Conservation (phyloP, 2,329 filamentous ascomycete genomes). For the Diaporthe ilicicola region DNA sequence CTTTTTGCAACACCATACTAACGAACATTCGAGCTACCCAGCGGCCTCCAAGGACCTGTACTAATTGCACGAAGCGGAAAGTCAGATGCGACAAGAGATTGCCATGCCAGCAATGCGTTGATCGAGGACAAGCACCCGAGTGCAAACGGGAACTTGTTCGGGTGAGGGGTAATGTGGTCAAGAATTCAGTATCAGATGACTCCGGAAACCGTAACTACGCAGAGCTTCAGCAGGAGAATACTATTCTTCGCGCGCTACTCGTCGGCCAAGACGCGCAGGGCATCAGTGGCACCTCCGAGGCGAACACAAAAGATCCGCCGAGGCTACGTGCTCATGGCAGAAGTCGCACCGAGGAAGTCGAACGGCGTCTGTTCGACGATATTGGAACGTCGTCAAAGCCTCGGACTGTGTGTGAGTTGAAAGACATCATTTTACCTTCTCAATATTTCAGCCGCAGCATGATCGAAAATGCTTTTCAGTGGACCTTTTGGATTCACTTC, state of each 20-base stretch:
- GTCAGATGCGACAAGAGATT: slow-evolving; percentile 3
- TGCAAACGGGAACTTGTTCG: neutral
- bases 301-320: neutral
- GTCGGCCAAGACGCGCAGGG: no score
- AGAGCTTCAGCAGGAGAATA: no score
- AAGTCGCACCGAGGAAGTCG: neutral
- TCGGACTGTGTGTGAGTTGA: neutral
- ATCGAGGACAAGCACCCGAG: neutral
- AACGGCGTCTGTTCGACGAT: neutral
- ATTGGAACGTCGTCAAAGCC: neutral
- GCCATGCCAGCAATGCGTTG: slow-evolving; percentile 1
- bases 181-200: neutral
- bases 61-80: neutral
- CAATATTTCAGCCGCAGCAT: neutral
- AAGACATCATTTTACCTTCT: neutral
- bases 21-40: no score
- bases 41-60: neutral
- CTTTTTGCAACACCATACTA: no score
- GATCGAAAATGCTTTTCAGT: neutral
- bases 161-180: neutral
- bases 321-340: neutral
- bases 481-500: slow-evolving; percentile 1
- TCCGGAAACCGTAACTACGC: neutral
- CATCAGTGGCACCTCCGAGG: no score
- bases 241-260: no score